Conservation (phyloP, 306 rosid species). For the Sphenostylis stenocarpa region DNA sequence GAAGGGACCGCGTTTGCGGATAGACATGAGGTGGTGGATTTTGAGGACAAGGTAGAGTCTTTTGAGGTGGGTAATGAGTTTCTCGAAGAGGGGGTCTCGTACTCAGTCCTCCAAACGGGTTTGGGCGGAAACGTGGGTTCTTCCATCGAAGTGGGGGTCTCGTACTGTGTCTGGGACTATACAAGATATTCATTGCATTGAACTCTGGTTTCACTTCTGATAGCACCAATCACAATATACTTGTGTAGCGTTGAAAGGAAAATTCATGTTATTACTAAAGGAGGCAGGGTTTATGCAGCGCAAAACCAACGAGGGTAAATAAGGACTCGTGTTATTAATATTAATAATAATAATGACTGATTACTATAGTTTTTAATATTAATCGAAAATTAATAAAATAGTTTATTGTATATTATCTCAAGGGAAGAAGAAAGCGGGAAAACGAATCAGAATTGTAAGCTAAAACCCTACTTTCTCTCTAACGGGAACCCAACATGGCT, state of each 20-base stretch:
- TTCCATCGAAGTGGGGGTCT: conserved; percentile 71
- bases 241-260: background rate
- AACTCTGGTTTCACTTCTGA: background rate
- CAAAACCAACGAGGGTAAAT: no score
- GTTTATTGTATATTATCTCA: no score
- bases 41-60: conserved; percentile 52
- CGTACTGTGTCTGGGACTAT: conserved; percentile 23
- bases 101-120: conserved; percentile 72
- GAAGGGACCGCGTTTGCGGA: conserved; percentile 61
- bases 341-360: no score
- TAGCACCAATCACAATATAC: no score
- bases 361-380: no score
- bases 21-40: conserved; percentile 48
- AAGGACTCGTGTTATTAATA: no score
- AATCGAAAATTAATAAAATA: no score
- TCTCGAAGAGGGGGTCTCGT: conserved; percentile 64
- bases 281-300: no score
- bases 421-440: conserved; percentile 33
- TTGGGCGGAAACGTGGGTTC: conserved; percentile 58
- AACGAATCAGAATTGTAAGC: background rate
- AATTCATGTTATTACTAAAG: background rate
- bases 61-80: conserved; percentile 41
- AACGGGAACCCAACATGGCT: conserved; percentile 45
- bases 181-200: conserved; percentile 33
- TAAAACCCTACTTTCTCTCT: conserved; percentile 36